Evolutionary conservation across 148 eudicot genomes (phyloP).

Genomic region (Vaccinium macrocarpon): DNA sequence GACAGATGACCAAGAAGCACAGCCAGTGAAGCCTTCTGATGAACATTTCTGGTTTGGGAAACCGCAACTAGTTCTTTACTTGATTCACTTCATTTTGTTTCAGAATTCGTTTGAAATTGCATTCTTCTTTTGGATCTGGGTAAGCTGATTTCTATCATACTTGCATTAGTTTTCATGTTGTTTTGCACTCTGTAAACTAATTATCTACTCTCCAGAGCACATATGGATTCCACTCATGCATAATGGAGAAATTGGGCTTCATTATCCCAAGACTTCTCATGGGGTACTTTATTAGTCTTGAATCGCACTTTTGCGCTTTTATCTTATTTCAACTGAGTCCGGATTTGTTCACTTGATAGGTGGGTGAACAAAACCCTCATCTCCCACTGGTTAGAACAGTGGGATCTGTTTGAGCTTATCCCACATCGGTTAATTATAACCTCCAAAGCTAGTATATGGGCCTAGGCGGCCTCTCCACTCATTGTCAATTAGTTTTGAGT

Average conservation of each 20-base stretch:
- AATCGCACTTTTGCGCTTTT: neutral
- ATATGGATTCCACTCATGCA: constrained; percentile 79
- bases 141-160: constrained; percentile 29
- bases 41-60: constrained; percentile 77
- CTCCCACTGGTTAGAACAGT: neutral
- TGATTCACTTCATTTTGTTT: constrained; percentile 92
- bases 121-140: constrained; percentile 89
- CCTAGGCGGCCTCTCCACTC: no score
- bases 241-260: constrained; percentile 62
- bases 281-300: constrained; percentile 46
- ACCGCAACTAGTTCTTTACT: constrained; percentile 65
- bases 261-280: constrained; percentile 71
- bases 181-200: neutral
- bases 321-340: neutral
- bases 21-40: constrained; percentile 64
- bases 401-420: neutral
- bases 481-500: no score
- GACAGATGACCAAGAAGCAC: constrained; percentile 30
- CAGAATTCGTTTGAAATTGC: constrained; percentile 92
- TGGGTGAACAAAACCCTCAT: neutral
- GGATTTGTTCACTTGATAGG: neutral
- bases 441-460: no score
- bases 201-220: constrained; percentile 45
- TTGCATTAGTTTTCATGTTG: neutral
- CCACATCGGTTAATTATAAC: no score